These are phyloP conservation scores for Eleusine coracana DNA, from an alignment of 176 grass and related monocot genomes.

Conservation along the genomic window DNA sequence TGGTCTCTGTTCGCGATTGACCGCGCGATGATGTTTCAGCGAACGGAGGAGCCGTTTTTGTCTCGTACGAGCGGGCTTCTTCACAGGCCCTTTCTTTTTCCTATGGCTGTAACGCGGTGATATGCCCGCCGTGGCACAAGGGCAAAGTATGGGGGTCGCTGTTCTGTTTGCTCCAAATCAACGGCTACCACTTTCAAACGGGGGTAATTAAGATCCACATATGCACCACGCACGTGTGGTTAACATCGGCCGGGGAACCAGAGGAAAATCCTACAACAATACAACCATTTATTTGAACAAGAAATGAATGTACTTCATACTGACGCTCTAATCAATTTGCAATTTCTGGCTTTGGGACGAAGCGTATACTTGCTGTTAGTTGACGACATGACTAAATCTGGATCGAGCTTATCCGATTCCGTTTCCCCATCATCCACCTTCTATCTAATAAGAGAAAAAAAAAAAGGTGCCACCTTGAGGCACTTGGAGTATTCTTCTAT, in stretches of 20 bases:
- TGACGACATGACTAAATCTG: not conserved
- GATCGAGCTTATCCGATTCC: not conserved
- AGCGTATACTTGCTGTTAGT: not conserved
- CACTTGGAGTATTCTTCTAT: not conserved
- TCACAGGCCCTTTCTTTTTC: no score
- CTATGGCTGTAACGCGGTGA: not conserved
- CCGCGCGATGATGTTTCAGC: conserved; percentile 18
- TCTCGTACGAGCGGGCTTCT: not conserved
- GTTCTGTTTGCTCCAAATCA: no score
- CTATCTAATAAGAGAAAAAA: not conserved
- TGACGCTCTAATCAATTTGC: no score
- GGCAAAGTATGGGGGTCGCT: not conserved
- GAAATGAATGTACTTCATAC: no score
- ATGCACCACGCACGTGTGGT: no score
- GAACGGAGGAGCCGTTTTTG: not conserved
- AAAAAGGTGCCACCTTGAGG: not conserved
- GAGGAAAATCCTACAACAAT: no score
- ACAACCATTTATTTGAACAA: no score
- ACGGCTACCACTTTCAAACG: no score
- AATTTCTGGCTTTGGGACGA: no score
- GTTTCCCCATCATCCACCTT: not conserved
- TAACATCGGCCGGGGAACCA: no score
- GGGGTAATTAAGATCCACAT: no score
- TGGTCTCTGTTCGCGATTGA: not conserved
- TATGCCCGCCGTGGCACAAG: not conserved